Base-by-base conservation (phyloP, 495 filamentous ascomycete genomes). In the Penicillium paxilli region DNA sequence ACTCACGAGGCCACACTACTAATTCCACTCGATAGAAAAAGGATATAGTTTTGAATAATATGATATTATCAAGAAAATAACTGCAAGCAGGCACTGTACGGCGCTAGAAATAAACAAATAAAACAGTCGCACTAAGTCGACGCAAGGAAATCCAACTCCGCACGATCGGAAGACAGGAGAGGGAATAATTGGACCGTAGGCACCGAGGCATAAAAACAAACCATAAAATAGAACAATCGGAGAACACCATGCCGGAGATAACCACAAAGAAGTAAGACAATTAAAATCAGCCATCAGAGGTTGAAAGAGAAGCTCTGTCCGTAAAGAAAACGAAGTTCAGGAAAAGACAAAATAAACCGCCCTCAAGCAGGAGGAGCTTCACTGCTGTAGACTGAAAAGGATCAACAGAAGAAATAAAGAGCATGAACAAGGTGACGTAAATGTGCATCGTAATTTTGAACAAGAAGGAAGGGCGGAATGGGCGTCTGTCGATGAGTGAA, bases 391-490 rank as follows among this genome's bases (percentile, higher is more conserved):
- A 56, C 56, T 58, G 44, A 33, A 64, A 38, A 64, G 58, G 38
- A 62, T 65, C 37, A 14, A 62, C 55, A 67, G 53, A 59, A 54
- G 60, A 65, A 59, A 60, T 25, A 23, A 33, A 58, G 32, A 60
- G 51, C 51, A 63, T 62, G 40, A 60, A 65, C 59, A 67, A 25
- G 51, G 45, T 60, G 64, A 63, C 62, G 63, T 67, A 59, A n/a
- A 58, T 46, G 41, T 42, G 51, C 41, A 48, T 65, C 64, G 30
- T 55, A 62, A 67, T 57, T 67, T 65, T 67, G 49, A 32, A 67
- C 64, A 67, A 51, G 60, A 62, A 59, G 49, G 44, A 44, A 46
- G 55, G 41, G 26, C 12, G 37, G 45, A 40, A 40, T 54, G 20
- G 53, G 49, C 47, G 38, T 30, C 26, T 19, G 40, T n/a, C 19